phyloP scores from a whole-genome alignment of 2,329 filamentous ascomycete genomes.

The Huntiella decipiens region DNA sequence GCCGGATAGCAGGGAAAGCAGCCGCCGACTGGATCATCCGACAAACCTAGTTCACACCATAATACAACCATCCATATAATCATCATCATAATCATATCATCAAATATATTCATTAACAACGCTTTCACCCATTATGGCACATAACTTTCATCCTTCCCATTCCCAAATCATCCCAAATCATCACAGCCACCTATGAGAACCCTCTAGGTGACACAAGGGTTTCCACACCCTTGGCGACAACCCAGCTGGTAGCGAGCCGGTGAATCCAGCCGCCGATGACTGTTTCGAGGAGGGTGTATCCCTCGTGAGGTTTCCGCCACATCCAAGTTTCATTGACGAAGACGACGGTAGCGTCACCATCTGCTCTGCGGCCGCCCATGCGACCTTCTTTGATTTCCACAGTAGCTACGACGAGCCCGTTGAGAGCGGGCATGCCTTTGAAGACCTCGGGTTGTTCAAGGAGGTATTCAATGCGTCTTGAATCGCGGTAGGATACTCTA shows the following conservation, averaged over 20 bases:
- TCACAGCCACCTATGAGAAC: background rate
- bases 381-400: conserved; percentile 4
- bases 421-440: conserved; percentile 10
- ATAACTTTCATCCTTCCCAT: background rate
- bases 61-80: background rate
- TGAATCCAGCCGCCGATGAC: conserved; percentile 18
- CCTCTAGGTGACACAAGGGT: background rate
- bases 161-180: background rate
- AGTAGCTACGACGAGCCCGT: conserved; percentile 11
- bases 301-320: conserved; percentile 18
- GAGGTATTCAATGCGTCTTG: conserved; percentile 16
- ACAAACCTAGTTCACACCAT: background rate
- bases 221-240: conserved; percentile 15
- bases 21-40: conserved; percentile 18
- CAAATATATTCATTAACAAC: background rate
- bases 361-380: background rate
- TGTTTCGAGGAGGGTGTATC: conserved; percentile 17
- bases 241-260: conserved; percentile 15
- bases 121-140: background rate
- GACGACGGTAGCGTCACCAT: conserved; percentile 1
- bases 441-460: conserved; percentile 15
- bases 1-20: conserved; percentile 33
- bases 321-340: conserved; percentile 24
- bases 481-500: conserved; percentile 15
- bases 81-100: background rate